Evolutionary conservation across 129 eudicot species (phyloP).

Genomic region (Chrysanthemum lavandulifolium): DNA sequence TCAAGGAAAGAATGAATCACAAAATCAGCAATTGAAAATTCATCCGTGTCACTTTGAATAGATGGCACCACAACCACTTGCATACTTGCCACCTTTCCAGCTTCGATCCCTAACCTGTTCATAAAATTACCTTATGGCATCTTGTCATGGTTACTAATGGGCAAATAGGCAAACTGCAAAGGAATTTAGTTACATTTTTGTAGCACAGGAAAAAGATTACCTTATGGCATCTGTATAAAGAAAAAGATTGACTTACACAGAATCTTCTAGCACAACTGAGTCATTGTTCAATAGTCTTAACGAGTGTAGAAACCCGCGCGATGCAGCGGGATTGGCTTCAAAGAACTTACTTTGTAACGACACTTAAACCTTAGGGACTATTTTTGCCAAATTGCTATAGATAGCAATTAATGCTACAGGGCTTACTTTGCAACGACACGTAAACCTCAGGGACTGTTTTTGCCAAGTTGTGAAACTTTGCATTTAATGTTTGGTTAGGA

Average conservation of each 20-base stretch:
- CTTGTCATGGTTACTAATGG: no score
- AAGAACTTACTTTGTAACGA: no score
- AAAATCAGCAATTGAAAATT: conserved; percentile 63
- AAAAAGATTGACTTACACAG: conserved; percentile 52
- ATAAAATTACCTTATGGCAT: neutral
- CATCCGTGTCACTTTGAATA: conserved; percentile 44
- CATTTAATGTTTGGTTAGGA: no score
- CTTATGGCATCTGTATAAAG: neutral
- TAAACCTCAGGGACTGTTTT: no score
- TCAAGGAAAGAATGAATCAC: conserved; percentile 73
- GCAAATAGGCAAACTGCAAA: neutral
- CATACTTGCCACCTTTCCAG: conserved; percentile 88
- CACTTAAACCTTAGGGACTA: no score
- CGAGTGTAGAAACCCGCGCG: no score
- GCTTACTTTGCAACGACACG: no score
- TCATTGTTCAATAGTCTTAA: neutral
- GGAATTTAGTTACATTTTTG: neutral
- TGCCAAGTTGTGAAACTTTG: no score
- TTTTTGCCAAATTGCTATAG: no score
- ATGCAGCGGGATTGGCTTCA: no score
- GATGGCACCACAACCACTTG: conserved; percentile 82
- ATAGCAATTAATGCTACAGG: no score
- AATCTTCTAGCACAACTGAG: conserved; percentile 65
- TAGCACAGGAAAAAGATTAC: no score
- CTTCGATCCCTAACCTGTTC: conserved; percentile 73